Evolutionary conservation across 768 basidiomycete species (phyloP).

Genomic region (Mycena vitilis): DNA sequence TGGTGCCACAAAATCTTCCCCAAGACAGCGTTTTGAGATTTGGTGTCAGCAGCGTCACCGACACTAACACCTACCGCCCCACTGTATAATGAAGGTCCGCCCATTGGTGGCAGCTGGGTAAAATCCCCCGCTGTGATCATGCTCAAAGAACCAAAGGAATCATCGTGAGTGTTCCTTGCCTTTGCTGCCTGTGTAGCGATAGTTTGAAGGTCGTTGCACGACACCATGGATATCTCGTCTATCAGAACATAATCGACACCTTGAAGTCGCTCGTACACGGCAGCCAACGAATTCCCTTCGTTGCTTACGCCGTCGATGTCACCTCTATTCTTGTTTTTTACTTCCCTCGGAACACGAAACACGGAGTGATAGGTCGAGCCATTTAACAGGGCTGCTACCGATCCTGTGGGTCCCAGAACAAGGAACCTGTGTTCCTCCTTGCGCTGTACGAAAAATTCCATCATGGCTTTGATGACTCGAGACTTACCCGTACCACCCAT

Average conservation of each 20-base stretch:
- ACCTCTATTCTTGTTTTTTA: not conserved
- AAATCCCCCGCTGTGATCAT: constrained; percentile 50
- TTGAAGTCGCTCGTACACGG: constrained; percentile 11
- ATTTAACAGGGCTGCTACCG: constrained; percentile 43
- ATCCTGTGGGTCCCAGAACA: too few species aligned
- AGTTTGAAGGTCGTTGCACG: constrained; percentile 40
- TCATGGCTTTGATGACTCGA: too few species aligned
- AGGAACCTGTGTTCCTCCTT: too few species aligned
- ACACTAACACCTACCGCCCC: too few species aligned
- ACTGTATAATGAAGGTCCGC: constrained; percentile 38
- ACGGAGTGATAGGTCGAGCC: constrained; percentile 53
- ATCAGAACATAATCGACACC: constrained; percentile 48
- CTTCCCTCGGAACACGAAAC: constrained; percentile 4
- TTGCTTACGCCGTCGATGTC: constrained; percentile 8
- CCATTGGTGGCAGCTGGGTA: constrained; percentile 44
- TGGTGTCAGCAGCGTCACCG: constrained; percentile 7
- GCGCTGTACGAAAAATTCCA: too few species aligned
- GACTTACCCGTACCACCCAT: too few species aligned
- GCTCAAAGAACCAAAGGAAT: constrained; percentile 44
- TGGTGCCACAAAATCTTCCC: constrained; percentile 48
- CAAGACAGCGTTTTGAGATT: constrained; percentile 35
- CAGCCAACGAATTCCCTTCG: not conserved
- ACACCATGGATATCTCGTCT: constrained; percentile 53
- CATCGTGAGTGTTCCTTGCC: constrained; percentile 25
- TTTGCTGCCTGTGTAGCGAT: constrained; percentile 39